Evolutionary conservation across 331 rosid species (phyloP).

Genomic region (Rhamnella rubrinervis): DNA sequence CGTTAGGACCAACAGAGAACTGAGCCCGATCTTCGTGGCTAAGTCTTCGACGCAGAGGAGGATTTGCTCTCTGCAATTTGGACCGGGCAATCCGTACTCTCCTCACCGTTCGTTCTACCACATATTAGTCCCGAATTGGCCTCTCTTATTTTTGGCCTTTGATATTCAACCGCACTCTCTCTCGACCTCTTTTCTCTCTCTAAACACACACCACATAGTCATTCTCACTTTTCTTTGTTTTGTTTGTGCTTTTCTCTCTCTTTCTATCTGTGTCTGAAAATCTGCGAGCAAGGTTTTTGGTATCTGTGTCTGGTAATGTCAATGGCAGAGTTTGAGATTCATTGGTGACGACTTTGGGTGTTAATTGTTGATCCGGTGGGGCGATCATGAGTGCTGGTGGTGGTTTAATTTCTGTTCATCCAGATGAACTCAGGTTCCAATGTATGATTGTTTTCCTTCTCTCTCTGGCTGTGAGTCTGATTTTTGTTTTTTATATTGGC

Average conservation of each 20-base stretch:
- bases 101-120: conserved; percentile 48
- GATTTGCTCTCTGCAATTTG: conserved; percentile 12
- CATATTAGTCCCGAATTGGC: conserved; percentile 20
- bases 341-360: neutral
- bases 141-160: neutral
- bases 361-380: conserved; percentile 1
- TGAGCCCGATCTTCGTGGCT: conserved; percentile 33
- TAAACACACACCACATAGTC: neutral
- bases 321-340: conserved; percentile 15
- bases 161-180: neutral
- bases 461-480: neutral
- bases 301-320: conserved; percentile 1
- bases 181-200: neutral
- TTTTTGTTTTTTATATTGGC: neutral
- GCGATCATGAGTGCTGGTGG: conserved; percentile 53
- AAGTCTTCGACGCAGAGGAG: conserved; percentile 11
- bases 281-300: neutral
- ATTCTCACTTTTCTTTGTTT: neutral
- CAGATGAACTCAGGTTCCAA: conserved; percentile 80
- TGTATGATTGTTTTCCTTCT: conserved; percentile 36
- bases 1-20: conserved; percentile 5
- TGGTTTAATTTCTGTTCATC: conserved; percentile 53
- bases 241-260: neutral
- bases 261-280: conserved; percentile 4
- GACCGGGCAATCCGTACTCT: conserved; percentile 43